Conservation (phyloP, 1,284 basidiomycete species). For the Athelia psychrophila region DNA sequence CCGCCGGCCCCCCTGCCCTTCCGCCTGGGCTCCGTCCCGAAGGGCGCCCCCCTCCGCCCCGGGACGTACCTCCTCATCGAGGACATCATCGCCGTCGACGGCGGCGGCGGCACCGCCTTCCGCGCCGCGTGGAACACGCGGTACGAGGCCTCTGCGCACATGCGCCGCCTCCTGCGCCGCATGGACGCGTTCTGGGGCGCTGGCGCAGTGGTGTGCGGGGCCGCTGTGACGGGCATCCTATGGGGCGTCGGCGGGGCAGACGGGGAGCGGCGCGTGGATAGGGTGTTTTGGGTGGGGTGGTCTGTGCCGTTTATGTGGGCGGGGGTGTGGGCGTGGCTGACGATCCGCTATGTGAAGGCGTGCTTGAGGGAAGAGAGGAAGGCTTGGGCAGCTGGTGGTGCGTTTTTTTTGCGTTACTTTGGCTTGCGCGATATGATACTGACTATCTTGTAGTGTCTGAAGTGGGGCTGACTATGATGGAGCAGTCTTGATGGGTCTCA, state of each 20-base stretch:
- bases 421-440: too few relatives aligned
- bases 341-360: neutral
- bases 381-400: too few relatives aligned
- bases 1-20: slow-evolving; percentile 18
- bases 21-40: slow-evolving; percentile 28
- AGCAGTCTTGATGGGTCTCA: too few relatives aligned
- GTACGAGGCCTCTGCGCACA: slow-evolving; percentile 26
- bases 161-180: slow-evolving; percentile 19
- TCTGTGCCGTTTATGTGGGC: neutral
- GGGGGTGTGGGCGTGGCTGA: neutral
- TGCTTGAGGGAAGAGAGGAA: neutral
- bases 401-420: too few relatives aligned
- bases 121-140: slow-evolving; percentile 29
- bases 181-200: neutral
- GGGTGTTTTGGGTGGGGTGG: neutral
- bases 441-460: too few relatives aligned
- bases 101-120: slow-evolving; percentile 28
- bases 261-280: neutral
- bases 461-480: too few relatives aligned
- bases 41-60: slow-evolving; percentile 23
- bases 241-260: neutral
- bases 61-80: slow-evolving; percentile 28
- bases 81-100: slow-evolving; percentile 30
- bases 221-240: neutral
- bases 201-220: neutral